phyloP scores from a whole-genome alignment of 2,329 filamentous ascomycete genomes.

The Remersonia thermophila region DNA sequence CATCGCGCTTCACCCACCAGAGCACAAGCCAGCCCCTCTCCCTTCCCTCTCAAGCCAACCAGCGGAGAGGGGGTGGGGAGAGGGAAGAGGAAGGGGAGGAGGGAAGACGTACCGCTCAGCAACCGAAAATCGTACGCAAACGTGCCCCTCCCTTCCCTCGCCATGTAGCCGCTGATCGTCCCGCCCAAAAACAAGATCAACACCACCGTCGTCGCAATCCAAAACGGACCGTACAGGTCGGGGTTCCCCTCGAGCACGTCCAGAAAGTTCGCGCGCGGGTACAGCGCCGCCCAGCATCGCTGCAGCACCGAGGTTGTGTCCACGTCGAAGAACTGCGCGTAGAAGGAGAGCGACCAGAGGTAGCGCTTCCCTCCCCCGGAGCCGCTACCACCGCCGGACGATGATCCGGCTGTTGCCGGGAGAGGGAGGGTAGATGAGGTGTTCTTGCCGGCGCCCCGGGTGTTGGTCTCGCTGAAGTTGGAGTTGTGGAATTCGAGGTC shows the following conservation, averaged over 20 bases:
- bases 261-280: conserved; percentile 86
- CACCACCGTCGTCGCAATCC: conserved; percentile 96
- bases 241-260: conserved; percentile 95
- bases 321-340: conserved; percentile 97
- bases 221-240: conserved; percentile 92
- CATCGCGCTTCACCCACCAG: no score
- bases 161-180: conserved; percentile 84
- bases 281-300: conserved; percentile 80
- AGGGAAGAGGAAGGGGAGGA: background rate
- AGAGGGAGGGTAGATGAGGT: conserved; percentile 38
- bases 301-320: conserved; percentile 82
- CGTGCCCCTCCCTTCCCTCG: conserved; percentile 51
- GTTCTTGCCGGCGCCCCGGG: conserved; percentile 32
- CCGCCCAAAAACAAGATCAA: conserved; percentile 91
- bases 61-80: no score
- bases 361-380: conserved; percentile 53
- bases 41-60: no score
- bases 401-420: conserved; percentile 36
- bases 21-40: no score
- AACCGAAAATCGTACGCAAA: conserved; percentile 89
- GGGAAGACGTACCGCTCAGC: conserved; percentile 56
- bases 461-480: conserved; percentile 55
- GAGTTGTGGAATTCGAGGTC: conserved; percentile 98
- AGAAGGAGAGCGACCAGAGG: conserved; percentile 88
- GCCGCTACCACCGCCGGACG: conserved; percentile 28